These are phyloP conservation scores for Lachancea thermotolerans DNA, from an alignment of 805 yeast species.

Conservation along the genomic window DNA sequence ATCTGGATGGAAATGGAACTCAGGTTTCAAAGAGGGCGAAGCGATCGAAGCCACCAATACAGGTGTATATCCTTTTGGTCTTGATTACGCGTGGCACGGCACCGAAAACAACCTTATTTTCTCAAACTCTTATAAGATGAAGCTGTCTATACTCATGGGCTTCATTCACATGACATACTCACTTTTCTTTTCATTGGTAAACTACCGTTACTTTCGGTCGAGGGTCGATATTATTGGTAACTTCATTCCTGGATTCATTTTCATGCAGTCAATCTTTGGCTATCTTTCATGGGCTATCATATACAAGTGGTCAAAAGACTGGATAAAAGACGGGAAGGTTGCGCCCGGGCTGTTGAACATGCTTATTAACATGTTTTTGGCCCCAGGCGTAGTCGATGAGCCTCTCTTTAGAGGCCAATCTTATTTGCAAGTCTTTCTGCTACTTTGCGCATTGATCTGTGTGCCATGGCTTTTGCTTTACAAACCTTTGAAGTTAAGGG, in stretches of 20 bases:
- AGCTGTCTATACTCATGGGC: constrained; percentile 90
- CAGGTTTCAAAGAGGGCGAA: constrained; percentile 60
- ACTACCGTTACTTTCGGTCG: constrained; percentile 62
- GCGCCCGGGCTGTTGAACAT: constrained; percentile 93
- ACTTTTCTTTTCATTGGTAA: constrained; percentile 74
- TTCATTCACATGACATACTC: constrained; percentile 92
- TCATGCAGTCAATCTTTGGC: constrained; percentile 96
- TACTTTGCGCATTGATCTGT: constrained; percentile 74
- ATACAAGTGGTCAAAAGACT: constrained; percentile 91
- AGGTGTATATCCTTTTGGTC: constrained; percentile 75
- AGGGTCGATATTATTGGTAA: constrained; percentile 82
- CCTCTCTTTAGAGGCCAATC: constrained; percentile 77
- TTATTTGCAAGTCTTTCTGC: constrained; percentile 60
- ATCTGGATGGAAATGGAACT: constrained; percentile 95
- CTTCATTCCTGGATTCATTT: constrained; percentile 86
- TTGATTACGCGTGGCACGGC: constrained; percentile 97
- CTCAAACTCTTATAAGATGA: constrained; percentile 96
- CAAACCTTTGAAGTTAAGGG: constrained; percentile 71
- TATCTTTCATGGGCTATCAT: constrained; percentile 79
- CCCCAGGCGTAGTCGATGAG: constrained; percentile 86
- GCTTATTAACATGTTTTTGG: constrained; percentile 90
- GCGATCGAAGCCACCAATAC: constrained; percentile 56
- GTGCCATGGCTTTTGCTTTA: constrained; percentile 86
- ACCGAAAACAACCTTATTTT: constrained; percentile 86
- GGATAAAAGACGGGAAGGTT: constrained; percentile 67